A percentile compares a stretch with the other conserved stretches of the same genome.
Conservation (phyloP, 2,329 filamentous ascomycete genomes). For the Hansfordia pulvinata region DNA sequence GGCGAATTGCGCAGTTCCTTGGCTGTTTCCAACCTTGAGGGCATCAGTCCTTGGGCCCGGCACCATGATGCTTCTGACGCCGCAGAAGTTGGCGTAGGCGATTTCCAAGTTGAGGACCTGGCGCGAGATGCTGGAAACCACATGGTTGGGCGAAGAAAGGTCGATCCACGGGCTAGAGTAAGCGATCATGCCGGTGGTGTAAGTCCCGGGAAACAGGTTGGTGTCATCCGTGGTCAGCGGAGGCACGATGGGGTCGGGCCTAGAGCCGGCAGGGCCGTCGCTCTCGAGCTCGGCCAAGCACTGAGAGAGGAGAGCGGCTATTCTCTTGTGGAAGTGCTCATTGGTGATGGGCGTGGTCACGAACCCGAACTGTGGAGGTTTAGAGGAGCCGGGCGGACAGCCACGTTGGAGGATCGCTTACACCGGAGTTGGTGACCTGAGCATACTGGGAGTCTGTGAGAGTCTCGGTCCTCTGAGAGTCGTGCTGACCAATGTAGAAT, state of each 20-base stretch:
- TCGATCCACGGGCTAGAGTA: conserved; percentile 90
- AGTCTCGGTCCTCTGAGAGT: conserved; percentile 45
- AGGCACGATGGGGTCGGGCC: conserved; percentile 43
- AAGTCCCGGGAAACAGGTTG: conserved; percentile 51
- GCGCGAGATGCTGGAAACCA: conserved; percentile 74
- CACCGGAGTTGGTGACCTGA: conserved; percentile 54
- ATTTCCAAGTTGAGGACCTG: conserved; percentile 86
- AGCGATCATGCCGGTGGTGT: conserved; percentile 61
- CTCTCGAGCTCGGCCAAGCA: conserved; percentile 35
- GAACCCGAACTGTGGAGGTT: conserved; percentile 53
- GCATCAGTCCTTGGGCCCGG: conserved; percentile 60
- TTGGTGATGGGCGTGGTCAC: conserved; percentile 70
- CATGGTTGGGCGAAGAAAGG: conserved; percentile 65
- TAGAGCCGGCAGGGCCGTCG: conserved; percentile 28
- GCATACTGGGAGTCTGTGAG: conserved; percentile 51
- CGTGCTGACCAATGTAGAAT: conserved; percentile 65
- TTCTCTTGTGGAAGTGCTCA: conserved; percentile 53
- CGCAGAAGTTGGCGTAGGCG: conserved; percentile 91
- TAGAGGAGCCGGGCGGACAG: neutral
- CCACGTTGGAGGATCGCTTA: conserved; percentile 26
- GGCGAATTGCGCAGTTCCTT: conserved; percentile 61
- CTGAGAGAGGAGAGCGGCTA: conserved; percentile 45
- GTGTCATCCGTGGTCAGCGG: conserved; percentile 74
- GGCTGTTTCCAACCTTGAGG: conserved; percentile 32
- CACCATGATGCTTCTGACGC: conserved; percentile 70